Evolutionary conservation across 176 grass and related monocot genomes (phyloP), one percentile per base, ranked within the genome.

Genomic region (Zizania latifolia): DNA sequence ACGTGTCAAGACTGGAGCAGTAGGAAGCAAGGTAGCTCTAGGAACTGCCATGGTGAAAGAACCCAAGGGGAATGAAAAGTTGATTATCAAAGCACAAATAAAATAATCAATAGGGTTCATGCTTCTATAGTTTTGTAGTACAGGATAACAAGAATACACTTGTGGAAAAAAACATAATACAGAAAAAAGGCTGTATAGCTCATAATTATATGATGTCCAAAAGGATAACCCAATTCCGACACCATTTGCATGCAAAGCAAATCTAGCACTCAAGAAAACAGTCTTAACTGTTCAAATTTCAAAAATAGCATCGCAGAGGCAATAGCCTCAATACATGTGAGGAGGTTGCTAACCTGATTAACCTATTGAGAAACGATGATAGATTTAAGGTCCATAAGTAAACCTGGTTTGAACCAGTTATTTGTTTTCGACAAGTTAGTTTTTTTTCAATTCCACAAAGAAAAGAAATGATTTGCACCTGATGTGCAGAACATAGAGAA

Each of bases 1-100:
- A 54, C 93, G 84, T 55, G 93, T 97, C 81, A 97, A 88, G 36
- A 91, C 62, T 76, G 90, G 90, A 50, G 86, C 61, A 35, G 26
- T 35, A 62, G 93, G 93, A 69, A 88, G 87, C 59, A 97, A 60
- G 51, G 69, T 62, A 80, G 75, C 83, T 77, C 74, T 86, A 75
- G 81, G 72, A 72, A 93, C 93, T 97, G 83, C 81, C 84, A 41
- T 30, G 41, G 15, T 76, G 19, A 76, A 48, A 77, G 11, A 50
- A 67, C 22, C 45, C 30, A 62, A 51, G 33, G 79, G 55, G 24
- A 55, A 56, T 51, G 35, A 78, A 53, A 45, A 65, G 10, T 27
- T 78, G 17, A 27, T 65, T 62, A 24, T 3, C 22, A 53, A 77
- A 36, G 16, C 13, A 15, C 61, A 55, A 16, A 81, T 21, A 65